phyloP scores from a whole-genome alignment of 345 rosid genomes.

The Gossypium arboreum region DNA sequence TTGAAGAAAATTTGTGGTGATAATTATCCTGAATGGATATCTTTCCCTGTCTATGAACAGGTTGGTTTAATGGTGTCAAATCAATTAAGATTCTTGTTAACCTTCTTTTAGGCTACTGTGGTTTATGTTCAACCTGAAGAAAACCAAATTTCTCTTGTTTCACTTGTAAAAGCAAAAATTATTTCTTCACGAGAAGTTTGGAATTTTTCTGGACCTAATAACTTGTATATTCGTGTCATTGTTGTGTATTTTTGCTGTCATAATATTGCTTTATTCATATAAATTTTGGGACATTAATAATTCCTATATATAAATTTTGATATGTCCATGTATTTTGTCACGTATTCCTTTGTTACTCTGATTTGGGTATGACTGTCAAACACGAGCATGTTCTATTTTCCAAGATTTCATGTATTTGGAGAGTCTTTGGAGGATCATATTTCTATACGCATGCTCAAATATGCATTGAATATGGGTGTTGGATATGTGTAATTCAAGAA shows the following conservation, averaged over 20 bases:
- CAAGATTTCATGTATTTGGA: no score
- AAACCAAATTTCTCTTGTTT: slow-evolving; percentile 1
- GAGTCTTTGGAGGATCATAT: not conserved
- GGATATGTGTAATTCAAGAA: not conserved
- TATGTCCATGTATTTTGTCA: not conserved
- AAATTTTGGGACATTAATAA: no score
- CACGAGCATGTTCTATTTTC: no score
- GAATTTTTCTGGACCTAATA: no score
- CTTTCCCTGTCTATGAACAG: slow-evolving; percentile 97
- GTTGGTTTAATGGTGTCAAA: slow-evolving; percentile 26
- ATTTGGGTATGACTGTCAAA: no score
- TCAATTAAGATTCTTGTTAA: not conserved
- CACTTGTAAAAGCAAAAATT: not conserved
- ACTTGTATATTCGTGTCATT: no score
- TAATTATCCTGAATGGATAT: slow-evolving; percentile 95
- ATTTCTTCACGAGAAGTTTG: no score
- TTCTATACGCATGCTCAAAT: not conserved
- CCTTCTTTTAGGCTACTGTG: not conserved
- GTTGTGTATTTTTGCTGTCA: no score
- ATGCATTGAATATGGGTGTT: not conserved
- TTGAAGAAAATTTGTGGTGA: slow-evolving; percentile 94
- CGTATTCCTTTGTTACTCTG: not conserved
- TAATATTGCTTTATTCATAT: no score
- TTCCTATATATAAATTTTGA: no score
- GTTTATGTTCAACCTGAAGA: not conserved